Conservation (phyloP, 352 stramenopile genomes). For the Globisporangium takayamanum region DNA sequence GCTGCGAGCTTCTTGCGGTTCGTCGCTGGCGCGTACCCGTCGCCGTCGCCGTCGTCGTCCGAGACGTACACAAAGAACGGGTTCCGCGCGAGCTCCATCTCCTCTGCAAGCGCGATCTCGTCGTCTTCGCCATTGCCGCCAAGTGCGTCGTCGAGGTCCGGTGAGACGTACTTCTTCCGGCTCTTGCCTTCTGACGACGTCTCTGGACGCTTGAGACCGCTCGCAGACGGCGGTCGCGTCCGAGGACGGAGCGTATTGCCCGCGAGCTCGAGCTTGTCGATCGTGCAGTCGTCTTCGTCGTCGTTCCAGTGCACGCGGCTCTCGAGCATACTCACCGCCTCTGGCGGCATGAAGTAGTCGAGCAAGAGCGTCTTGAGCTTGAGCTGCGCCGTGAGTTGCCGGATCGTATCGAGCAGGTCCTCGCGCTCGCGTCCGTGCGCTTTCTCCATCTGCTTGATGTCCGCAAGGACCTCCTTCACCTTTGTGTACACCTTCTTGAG, state of each 20-base stretch:
- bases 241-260: conserved; percentile 57
- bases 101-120: conserved; percentile 56
- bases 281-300: conserved; percentile 68
- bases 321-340: conserved; percentile 54
- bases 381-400: conserved; percentile 92
- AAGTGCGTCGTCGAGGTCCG: conserved; percentile 9
- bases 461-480: conserved; percentile 85
- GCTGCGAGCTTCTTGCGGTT: conserved; percentile 33
- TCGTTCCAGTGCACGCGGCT: conserved; percentile 53
- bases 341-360: conserved; percentile 86
- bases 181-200: conserved; percentile 57
- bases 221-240: conserved; percentile 64
- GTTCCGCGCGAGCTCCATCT: conserved; percentile 65
- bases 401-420: conserved; percentile 93
- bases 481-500: conserved; percentile 93
- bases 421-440: conserved; percentile 90
- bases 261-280: conserved; percentile 72
- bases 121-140: conserved; percentile 33
- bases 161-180: conserved; percentile 34
- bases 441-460: conserved; percentile 93
- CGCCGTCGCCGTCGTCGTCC: conserved; percentile 71
- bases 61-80: conserved; percentile 83
- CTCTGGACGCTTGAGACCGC: conserved; percentile 56
- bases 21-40: conserved; percentile 66
- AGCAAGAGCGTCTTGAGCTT: conserved; percentile 95